phyloP scores from a whole-genome alignment of 2,329 filamentous ascomycete species.

The Cladosporium sp. region DNA sequence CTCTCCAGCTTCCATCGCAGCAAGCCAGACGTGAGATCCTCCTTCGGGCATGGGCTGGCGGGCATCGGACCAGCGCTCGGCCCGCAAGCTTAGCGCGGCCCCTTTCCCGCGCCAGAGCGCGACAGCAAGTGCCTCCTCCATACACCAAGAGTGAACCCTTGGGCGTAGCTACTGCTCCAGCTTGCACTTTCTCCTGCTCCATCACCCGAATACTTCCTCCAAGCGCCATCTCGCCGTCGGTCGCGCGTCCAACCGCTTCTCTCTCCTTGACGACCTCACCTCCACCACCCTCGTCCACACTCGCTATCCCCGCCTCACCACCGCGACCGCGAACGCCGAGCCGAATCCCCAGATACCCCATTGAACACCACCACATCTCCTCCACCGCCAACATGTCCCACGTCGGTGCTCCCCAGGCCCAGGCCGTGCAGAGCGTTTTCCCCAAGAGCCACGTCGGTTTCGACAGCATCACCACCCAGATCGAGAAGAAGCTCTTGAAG shows the following conservation, averaged over 20 bases:
- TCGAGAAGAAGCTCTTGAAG: slow-evolving; percentile 99
- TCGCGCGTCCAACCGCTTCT: not conserved
- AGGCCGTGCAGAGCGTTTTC: slow-evolving; percentile 59
- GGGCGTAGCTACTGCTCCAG: slow-evolving; percentile 11
- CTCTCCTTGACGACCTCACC: slow-evolving; percentile 3
- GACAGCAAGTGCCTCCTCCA: slow-evolving; percentile 3
- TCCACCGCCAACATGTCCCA: slow-evolving; percentile 13
- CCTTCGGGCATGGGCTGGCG: slow-evolving; percentile 10
- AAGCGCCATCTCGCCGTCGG: slow-evolving; percentile 14
- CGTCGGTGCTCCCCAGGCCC: slow-evolving; percentile 36
- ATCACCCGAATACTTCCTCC: not conserved
- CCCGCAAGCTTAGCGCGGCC: not conserved
- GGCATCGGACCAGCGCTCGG: not conserved
- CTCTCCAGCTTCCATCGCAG: not conserved
- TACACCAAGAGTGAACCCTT: slow-evolving; percentile 14
- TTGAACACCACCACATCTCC: not conserved
- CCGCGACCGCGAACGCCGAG: slow-evolving; percentile 16
- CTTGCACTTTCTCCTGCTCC: slow-evolving; percentile 16
- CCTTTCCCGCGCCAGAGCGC: slow-evolving; percentile 3
- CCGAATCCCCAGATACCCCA: slow-evolving; percentile 13
- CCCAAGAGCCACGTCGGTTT: slow-evolving; percentile 99
- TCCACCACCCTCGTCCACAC: not conserved
- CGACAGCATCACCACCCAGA: slow-evolving; percentile 99
- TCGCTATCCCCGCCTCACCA: slow-evolving; percentile 11
- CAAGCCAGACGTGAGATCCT: not conserved